Conservation (phyloP, 2,329 filamentous ascomycete genomes). For the Colletotrichum sp. region DNA sequence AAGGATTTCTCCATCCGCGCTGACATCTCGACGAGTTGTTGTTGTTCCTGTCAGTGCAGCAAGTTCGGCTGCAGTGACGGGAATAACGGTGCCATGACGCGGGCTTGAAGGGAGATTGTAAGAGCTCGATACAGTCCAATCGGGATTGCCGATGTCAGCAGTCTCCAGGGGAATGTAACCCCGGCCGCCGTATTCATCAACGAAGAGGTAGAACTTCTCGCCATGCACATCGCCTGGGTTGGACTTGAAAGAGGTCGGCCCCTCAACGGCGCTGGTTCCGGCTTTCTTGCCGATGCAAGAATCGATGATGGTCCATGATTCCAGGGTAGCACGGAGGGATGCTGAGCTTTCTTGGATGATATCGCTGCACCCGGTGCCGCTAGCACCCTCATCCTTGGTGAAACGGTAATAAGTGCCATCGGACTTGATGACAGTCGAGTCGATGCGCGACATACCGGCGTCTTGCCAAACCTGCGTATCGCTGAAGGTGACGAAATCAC, state of each 20-base stretch:
- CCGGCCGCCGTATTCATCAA: constrained; percentile 56
- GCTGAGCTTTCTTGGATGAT: constrained; percentile 58
- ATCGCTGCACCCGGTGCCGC: constrained; percentile 53
- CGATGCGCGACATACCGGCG: constrained; percentile 54
- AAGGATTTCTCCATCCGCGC: constrained; percentile 23
- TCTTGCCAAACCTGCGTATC: constrained; percentile 56
- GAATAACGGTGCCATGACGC: constrained; percentile 59
- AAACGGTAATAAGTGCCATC: constrained; percentile 53
- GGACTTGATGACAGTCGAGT: constrained; percentile 54
- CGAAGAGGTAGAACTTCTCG: constrained; percentile 60
- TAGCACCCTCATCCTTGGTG: constrained; percentile 59
- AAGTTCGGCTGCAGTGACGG: constrained; percentile 53
- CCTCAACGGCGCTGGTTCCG: constrained; percentile 53
- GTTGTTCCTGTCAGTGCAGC: constrained; percentile 30
- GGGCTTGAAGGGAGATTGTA: constrained; percentile 55
- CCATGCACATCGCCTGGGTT: constrained; percentile 55
- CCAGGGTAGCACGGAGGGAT: constrained; percentile 42
- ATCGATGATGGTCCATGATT: constrained; percentile 47
- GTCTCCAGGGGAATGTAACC: constrained; percentile 61
- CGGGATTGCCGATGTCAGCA: constrained; percentile 49
- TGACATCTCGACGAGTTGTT: not conserved
- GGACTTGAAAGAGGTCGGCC: constrained; percentile 56
- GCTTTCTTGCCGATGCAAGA: constrained; percentile 57
- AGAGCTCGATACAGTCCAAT: constrained; percentile 49
- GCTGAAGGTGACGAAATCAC: constrained; percentile 55